Percentiles rank a stretch among this genome's conserved stretches.
phyloP scores from a whole-genome alignment of 1,139 yeast genomes.

The Hansenula lynferdii region DNA sequence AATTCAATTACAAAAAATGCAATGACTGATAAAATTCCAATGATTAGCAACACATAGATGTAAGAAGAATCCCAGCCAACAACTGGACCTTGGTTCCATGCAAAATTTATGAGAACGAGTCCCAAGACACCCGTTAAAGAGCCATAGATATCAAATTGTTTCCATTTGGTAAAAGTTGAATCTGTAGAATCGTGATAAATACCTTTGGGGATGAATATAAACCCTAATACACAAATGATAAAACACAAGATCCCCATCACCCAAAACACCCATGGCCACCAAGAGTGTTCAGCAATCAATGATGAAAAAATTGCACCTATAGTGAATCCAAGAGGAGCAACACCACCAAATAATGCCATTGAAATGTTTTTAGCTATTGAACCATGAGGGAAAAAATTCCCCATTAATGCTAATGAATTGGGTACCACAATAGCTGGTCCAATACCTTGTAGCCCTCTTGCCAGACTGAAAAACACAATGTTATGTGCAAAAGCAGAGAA shows the following conservation, averaged over 20 bases:
- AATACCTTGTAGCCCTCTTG: conserved; percentile 56
- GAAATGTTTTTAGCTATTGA: conserved; percentile 31
- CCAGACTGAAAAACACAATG: conserved; percentile 41
- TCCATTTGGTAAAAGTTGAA: no score
- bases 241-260: conserved; percentile 36
- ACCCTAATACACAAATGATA: conserved; percentile 28
- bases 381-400: conserved; percentile 45
- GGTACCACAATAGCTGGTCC: conserved; percentile 58
- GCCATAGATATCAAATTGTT: conserved; percentile 42
- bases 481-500: conserved; percentile 39
- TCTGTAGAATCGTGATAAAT: conserved; percentile 11
- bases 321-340: conserved; percentile 55
- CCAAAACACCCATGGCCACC: conserved; percentile 62
- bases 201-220: conserved; percentile 39
- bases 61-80: conserved; percentile 51
- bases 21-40: conserved; percentile 36
- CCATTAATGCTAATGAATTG: conserved; percentile 51
- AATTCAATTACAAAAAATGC: conserved; percentile 34
- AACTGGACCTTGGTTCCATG: conserved; percentile 61
- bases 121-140: conserved; percentile 43
- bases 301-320: conserved; percentile 46
- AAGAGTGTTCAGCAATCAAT: conserved; percentile 34
- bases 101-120: conserved; percentile 44
- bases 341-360: conserved; percentile 50
- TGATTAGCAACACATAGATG: conserved; percentile 44